phyloP scores from a whole-genome alignment of 1,139 yeast genomes.

The Candida freyschussii region DNA sequence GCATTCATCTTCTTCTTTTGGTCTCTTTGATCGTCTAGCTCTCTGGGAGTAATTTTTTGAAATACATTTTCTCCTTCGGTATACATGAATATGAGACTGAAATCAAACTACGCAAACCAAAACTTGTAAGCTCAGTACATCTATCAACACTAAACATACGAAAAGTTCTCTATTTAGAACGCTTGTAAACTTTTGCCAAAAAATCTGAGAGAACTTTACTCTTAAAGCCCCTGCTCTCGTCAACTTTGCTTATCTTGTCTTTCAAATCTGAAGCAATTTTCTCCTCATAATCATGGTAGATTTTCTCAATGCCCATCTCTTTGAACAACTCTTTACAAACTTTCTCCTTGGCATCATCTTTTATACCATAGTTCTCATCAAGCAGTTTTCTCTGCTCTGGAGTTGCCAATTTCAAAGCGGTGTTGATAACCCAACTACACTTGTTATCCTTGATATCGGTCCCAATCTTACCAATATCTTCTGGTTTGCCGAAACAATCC shows the following conservation, averaged over 20 bases:
- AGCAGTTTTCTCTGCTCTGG: constrained; percentile 78
- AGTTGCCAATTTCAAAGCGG: constrained; percentile 75
- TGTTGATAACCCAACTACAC: constrained; percentile 96
- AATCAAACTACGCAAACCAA: too few species aligned
- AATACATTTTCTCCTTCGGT: too few species aligned
- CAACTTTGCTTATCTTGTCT: constrained; percentile 60
- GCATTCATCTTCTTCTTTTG: too few species aligned
- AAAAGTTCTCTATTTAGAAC: constrained; percentile 56
- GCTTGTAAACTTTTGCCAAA: constrained; percentile 87
- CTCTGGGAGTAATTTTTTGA: too few species aligned
- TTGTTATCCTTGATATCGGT: constrained; percentile 98
- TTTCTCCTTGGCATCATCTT: constrained; percentile 65
- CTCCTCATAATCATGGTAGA: constrained; percentile 82
- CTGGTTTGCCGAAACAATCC: constrained; percentile 97
- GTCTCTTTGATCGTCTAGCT: too few species aligned
- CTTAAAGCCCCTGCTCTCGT: constrained; percentile 91
- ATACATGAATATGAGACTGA: too few species aligned
- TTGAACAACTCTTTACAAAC: constrained; percentile 69
- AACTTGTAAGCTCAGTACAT: neutral
- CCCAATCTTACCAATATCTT: constrained; percentile 96
- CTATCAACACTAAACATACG: neutral
- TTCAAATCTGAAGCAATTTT: constrained; percentile 59
- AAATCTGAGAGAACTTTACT: constrained; percentile 77
- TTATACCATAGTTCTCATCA: constrained; percentile 87
- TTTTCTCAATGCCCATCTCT: constrained; percentile 65